Evolutionary conservation across 2,329 filamentous ascomycete genomes (phyloP).

Genomic region (Nectriaceae sp.): DNA sequence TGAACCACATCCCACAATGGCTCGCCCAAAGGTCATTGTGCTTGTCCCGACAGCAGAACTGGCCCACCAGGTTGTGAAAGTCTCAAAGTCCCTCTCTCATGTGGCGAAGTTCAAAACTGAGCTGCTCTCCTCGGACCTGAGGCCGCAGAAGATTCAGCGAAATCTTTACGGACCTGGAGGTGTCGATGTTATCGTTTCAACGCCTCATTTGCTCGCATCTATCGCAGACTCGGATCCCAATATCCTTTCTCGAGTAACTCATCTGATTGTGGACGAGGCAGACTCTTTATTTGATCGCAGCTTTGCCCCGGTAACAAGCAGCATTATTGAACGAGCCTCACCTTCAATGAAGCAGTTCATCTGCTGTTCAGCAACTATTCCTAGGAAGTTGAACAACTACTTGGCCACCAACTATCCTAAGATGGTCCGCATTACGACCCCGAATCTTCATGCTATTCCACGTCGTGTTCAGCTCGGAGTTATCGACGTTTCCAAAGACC

Average conservation of each 20-base stretch:
- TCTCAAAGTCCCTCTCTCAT: conserved; percentile 83
- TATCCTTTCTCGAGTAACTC: conserved; percentile 85
- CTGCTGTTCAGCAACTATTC: conserved; percentile 95
- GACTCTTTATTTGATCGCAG: conserved; percentile 94
- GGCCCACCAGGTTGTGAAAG: conserved; percentile 79
- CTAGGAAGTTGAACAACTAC: conserved; percentile 81
- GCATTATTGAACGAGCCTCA: conserved; percentile 77
- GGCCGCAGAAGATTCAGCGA: conserved; percentile 77
- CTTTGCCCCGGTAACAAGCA: conserved; percentile 80
- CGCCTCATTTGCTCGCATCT: conserved; percentile 84
- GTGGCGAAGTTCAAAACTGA: conserved; percentile 84
- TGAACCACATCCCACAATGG: conserved; percentile 72
- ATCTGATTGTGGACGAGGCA: conserved; percentile 91
- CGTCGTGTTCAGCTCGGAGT: conserved; percentile 92
- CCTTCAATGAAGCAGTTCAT: conserved; percentile 85
- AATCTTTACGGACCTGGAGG: conserved; percentile 79
- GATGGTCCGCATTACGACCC: conserved; percentile 85
- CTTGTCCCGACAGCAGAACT: conserved; percentile 92
- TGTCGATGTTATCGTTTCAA: conserved; percentile 83
- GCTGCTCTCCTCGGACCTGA: conserved; percentile 76
- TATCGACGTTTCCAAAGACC: conserved; percentile 87
- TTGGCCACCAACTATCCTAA: conserved; percentile 81
- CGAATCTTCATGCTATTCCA: conserved; percentile 94
- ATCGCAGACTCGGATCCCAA: conserved; percentile 90
- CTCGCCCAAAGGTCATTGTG: conserved; percentile 79